Base-by-base conservation (phyloP, 495 filamentous ascomycete genomes). In the Tuber aestivum region DNA sequence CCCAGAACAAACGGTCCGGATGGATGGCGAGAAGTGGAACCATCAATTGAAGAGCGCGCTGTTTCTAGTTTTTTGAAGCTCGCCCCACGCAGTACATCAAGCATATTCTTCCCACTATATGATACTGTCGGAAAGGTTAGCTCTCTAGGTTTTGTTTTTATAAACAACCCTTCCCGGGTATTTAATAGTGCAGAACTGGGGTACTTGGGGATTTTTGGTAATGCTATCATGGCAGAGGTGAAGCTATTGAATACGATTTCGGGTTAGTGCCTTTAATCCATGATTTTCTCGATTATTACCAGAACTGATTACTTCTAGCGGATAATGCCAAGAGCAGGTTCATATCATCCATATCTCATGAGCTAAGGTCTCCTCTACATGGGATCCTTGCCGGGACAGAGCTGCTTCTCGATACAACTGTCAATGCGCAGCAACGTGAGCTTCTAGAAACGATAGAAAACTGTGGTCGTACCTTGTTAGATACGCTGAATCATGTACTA, bases 381-480 rank as follows among this genome's bases (percentile, higher is more conserved):
- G 85, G 84, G 5, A 84, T 85, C 41, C 82, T 86, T 38, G 84
- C 84, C 8, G 83, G 80, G 65, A 80, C 79, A 7, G 85, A 86
- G 41, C 81, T 86, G 38, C 74, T 85, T 37, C 77, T 79, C 32
- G 84, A 84, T 35, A 81, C 38, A 35, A 21, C 23, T 71, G 32
- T 61, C 73, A 44, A 38, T 37, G 79, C 83, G 2, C 84, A 85
- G 73, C 90, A 92, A 80, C 83, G 84, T 41, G 89, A 88, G 27
- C 85, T 92, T 37, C 84, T 92, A 3, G 86, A 90, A 70, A 92
- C 91, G 14, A 88, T 95, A 73, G 89, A 92, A 72, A 88, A 89
- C 4, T 94, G 91, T 74, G 90, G 90, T 1, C 87, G 89, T 71
- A 93, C 92, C 0, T 80, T 94, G 9, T 84, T 95, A n/a, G 92